Evolutionary conservation across 164 flowering plant species (phyloP).

Genomic region (Vitis amurensis): DNA sequence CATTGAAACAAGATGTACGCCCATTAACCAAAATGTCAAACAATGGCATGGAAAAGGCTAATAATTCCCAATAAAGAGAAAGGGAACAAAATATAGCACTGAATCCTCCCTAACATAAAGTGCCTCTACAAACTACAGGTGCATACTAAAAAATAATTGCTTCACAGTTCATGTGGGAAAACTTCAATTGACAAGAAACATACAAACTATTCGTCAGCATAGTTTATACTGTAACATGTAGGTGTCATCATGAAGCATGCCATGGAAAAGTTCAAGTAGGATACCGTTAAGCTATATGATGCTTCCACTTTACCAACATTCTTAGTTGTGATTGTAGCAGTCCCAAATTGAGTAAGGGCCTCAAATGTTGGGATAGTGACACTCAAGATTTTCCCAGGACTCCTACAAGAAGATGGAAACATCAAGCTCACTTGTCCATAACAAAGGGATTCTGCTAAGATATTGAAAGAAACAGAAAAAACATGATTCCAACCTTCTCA

Average conservation of each 20-base stretch:
- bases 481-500: neutral
- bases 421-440: neutral
- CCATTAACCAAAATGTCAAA: neutral
- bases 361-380: conserved; percentile 85
- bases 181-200: neutral
- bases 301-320: conserved; percentile 91
- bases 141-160: neutral
- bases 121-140: neutral
- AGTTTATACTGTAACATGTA: neutral
- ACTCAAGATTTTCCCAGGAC: conserved; percentile 85
- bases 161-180: neutral
- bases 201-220: neutral
- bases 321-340: conserved; percentile 66
- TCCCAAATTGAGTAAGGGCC: conserved; percentile 88
- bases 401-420: conserved; percentile 46
- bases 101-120: neutral
- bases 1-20: neutral
- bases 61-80: neutral
- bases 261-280: too few species aligned
- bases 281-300: conserved; percentile 91
- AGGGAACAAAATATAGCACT: neutral
- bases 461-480: neutral
- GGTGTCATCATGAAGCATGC: neutral
- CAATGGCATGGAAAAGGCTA: neutral
- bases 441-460: neutral